Evolutionary conservation across 169 alveolate species (phyloP).

Genomic region (Amoebophrya sp.): DNA sequence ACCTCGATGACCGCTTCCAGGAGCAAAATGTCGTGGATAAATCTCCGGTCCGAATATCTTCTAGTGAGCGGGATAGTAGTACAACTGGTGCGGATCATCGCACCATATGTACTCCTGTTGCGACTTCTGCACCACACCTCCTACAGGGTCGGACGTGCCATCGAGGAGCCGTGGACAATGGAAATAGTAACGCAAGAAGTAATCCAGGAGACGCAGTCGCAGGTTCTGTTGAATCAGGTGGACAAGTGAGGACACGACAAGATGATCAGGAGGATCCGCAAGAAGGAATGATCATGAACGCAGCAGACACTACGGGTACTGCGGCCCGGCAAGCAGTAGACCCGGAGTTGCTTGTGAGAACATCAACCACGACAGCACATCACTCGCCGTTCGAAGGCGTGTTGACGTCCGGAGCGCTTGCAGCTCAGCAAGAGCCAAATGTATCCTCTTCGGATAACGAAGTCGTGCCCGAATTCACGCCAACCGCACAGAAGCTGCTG

Average conservation of each 20-base stretch:
- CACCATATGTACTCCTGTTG: too few relatives aligned
- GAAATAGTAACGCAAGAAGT: too few relatives aligned
- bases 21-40: neutral
- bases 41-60: too few relatives aligned
- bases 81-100: too few relatives aligned
- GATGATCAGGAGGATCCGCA: neutral
- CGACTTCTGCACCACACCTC: neutral
- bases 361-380: too few relatives aligned
- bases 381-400: too few relatives aligned
- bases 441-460: neutral
- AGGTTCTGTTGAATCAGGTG: neutral
- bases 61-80: too few relatives aligned
- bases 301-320: neutral
- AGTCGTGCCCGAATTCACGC: neutral
- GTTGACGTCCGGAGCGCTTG: neutral
- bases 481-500: constrained; percentile 18
- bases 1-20: neutral
- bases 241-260: too few relatives aligned
- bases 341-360: too few relatives aligned
- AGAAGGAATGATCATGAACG: neutral
- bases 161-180: too few relatives aligned
- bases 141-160: neutral
- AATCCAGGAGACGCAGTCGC: neutral
- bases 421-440: too few relatives aligned
- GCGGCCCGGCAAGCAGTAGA: neutral